Evolutionary conservation across 1,284 basidiomycete species (phyloP), one percentile per base, ranked within the genome.

Genomic region (Wolfiporia cocos): DNA sequence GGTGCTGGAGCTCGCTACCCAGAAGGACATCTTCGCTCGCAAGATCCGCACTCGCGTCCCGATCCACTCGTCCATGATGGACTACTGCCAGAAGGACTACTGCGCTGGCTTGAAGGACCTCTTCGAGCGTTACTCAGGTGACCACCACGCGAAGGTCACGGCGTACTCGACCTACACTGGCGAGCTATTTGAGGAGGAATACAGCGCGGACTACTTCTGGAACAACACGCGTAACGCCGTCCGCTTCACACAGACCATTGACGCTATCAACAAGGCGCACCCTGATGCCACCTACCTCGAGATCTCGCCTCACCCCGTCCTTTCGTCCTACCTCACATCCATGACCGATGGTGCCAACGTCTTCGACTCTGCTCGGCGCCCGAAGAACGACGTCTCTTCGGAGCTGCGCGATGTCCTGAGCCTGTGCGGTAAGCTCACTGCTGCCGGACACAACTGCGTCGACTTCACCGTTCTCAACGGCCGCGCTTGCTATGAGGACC

Each of bases 181-280:
- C 49, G 19, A 46, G 36, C n/a, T 54, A 47, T 43, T 53, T 26
- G 35, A 43, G 11, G 33, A 34, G 3, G 21, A 40, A 1, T 56
- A 54, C 35, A 46, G 53, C 11, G 49, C 55, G 10, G 47, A 65
- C 14, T 69, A 69, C 43, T 63, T 59, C 36, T 69, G 67, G 67
- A 41, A 53, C 5, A 62, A 57, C 40, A 57, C 57, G 4, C 53
- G 58, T 5, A 41, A 52, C 1, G 59, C 64, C 1, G 67, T 69
- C 9, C 39, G 37, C 4, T 68, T 69, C 50, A 46, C 49, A 0
- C 22, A 54, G 0, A 55, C 59, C 5, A 43, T 63, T 12, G 24
- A 40, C 10, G 42, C 46, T 4, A 34, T 55, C 1, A 28, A n/a
- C 10, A 15, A 47, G 3, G 34, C 44, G n/a, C 32, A 52, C 12